Evolutionary conservation across 345 rosid genomes (phyloP).

Genomic region (Cardamine occulta): DNA sequence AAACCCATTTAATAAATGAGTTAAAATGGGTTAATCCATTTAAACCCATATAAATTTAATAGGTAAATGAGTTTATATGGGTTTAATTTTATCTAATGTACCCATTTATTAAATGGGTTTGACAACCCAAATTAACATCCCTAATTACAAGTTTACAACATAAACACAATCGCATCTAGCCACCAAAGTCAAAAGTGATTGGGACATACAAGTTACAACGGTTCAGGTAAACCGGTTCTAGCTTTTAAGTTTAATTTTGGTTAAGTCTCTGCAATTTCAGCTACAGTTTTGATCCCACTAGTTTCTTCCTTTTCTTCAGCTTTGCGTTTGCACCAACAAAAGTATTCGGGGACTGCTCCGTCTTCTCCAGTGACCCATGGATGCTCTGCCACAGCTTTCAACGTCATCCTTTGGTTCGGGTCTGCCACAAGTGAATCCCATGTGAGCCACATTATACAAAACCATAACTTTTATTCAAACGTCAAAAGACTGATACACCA

Average conservation of each 20-base stretch:
- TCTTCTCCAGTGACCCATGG: constrained; percentile 73
- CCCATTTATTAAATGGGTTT: no score
- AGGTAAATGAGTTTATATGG: no score
- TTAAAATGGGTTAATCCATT: no score
- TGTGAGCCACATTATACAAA: neutral
- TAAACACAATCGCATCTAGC: neutral
- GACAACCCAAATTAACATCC: no score
- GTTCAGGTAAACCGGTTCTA: neutral
- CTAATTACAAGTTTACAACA: neutral
- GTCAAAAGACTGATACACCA: neutral
- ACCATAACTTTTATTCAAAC: neutral
- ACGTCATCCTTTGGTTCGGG: constrained; percentile 65
- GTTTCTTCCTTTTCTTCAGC: neutral
- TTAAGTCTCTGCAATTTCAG: neutral
- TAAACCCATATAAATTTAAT: no score
- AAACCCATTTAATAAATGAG: no score
- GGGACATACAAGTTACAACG: neutral
- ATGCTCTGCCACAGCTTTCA: constrained; percentile 67
- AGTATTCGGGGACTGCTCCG: constrained; percentile 56
- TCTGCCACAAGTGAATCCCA: constrained; percentile 49
- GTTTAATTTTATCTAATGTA: no score
- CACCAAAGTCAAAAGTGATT: neutral
- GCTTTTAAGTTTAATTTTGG: neutral
- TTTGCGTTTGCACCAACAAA: constrained; percentile 82
- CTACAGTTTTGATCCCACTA: constrained; percentile 7